Percentiles rank a stretch among this genome's conserved stretches.
phyloP scores from a whole-genome alignment of 768 basidiomycete genomes.

The Amanita subjunquillea region DNA sequence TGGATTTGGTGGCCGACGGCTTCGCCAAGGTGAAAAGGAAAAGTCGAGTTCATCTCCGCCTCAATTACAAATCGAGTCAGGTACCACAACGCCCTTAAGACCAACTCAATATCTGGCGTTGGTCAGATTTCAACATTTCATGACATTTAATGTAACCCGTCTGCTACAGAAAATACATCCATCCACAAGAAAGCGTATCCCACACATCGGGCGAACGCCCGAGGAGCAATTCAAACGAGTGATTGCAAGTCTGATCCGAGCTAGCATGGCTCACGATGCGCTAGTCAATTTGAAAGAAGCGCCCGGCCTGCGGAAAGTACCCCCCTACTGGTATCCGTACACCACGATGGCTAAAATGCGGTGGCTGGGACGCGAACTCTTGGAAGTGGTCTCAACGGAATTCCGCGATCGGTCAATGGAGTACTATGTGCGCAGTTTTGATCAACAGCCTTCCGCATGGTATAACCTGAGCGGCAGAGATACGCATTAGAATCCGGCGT shows the following conservation, averaged over 20 bases:
- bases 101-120: neutral
- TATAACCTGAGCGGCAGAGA: conserved; percentile 17
- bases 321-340: conserved; percentile 90
- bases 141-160: conserved; percentile 1
- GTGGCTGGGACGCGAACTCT: conserved; percentile 79
- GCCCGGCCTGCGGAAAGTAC: conserved; percentile 62
- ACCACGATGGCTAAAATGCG: conserved; percentile 88
- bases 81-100: no score
- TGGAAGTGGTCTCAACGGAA: conserved; percentile 91
- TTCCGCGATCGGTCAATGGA: conserved; percentile 91
- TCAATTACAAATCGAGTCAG: no score
- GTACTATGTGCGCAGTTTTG: conserved; percentile 68
- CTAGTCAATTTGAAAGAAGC: conserved; percentile 15
- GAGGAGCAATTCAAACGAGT: conserved; percentile 49
- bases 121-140: neutral
- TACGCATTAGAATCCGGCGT: conserved; percentile 81
- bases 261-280: conserved; percentile 34
- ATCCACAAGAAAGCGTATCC: conserved; percentile 25
- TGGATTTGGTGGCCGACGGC: no score
- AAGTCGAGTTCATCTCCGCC: no score
- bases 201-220: conserved; percentile 38
- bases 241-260: conserved; percentile 39
- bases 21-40: no score
- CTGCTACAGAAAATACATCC: conserved; percentile 11
- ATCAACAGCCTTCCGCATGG: neutral